A percentile compares a stretch with the other conserved stretches of the same genome.
Evolutionary conservation across 371 early-diverging fungal genomes (phyloP).

Genomic region (Funneliformis caledonium): DNA sequence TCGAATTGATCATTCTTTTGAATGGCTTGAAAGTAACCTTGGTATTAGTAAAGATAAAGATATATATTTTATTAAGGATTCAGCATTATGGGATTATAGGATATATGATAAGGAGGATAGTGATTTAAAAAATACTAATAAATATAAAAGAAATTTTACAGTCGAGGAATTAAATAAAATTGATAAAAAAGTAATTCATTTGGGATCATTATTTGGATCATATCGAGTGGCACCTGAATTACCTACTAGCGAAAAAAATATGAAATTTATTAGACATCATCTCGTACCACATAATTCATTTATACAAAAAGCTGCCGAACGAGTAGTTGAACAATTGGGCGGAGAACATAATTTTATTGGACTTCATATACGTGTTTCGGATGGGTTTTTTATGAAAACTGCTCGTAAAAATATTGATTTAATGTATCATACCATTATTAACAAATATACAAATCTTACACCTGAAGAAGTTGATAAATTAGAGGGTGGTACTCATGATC

Average conservation of each 20-base stretch:
- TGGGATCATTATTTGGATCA: conserved; percentile 28
- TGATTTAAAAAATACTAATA: background rate
- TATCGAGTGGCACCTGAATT: background rate
- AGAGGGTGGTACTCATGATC: conserved; percentile 22
- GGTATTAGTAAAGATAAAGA: conserved; percentile 15
- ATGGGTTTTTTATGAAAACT: conserved; percentile 25
- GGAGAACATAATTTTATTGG: conserved; percentile 32
- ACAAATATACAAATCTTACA: conserved; percentile 18
- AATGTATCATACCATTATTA: conserved; percentile 16
- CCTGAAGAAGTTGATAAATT: conserved; percentile 21
- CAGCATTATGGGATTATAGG: conserved; percentile 52
- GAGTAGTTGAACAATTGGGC: conserved; percentile 23
- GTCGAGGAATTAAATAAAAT: background rate
- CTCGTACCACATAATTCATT: background rate
- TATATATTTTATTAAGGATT: conserved; percentile 47
- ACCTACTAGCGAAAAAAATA: background rate
- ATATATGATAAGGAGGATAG: conserved; percentile 48
- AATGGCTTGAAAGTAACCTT: conserved; percentile 24
- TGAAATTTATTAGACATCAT: conserved; percentile 2
- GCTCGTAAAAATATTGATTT: conserved; percentile 11
- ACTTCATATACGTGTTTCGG: conserved; percentile 26
- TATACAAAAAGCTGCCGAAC: background rate
- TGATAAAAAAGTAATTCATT: conserved; percentile 30
- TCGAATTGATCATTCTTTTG: conserved; percentile 8
- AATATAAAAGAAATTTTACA: background rate